A percentile compares a stretch with the other conserved stretches of the same genome.
These are phyloP conservation scores for Pyrus hybrid DNA, from an alignment of 331 rosid species.

Conservation along the genomic window DNA sequence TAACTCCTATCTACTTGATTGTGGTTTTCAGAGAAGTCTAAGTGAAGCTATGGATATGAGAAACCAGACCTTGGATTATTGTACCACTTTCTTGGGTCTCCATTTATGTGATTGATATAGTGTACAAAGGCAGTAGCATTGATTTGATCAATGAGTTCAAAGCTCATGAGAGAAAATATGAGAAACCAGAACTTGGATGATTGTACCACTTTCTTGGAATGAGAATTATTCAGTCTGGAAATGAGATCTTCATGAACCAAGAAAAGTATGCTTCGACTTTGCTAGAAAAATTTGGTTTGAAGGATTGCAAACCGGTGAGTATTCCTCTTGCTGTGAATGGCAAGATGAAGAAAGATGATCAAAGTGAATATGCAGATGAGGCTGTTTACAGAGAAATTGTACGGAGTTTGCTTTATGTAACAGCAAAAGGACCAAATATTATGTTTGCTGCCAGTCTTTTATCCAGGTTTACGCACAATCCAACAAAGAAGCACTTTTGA, in stretches of 20 bases:
- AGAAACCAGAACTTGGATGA: background rate
- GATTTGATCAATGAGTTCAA: background rate
- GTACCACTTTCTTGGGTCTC: no score
- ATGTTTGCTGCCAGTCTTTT: background rate
- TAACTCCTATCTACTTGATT: background rate
- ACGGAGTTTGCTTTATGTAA: no score
- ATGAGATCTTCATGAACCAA: background rate
- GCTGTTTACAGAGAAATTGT: background rate
- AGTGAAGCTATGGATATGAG: background rate
- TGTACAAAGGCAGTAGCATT: background rate
- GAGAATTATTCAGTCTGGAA: background rate
- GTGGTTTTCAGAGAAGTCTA: background rate
- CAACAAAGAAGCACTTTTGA: background rate
- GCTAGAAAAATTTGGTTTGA: background rate
- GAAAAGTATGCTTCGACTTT: background rate
- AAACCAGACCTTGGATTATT: background rate
- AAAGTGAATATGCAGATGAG: background rate
- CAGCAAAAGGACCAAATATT: background rate
- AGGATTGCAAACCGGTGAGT: background rate
- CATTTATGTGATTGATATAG: background rate
- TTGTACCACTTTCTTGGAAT: background rate
- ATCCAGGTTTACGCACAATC: background rate
- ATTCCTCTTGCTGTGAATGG: background rate
- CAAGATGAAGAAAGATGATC: background rate
- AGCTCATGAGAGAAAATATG: background rate